Evolutionary conservation across 495 filamentous ascomycete genomes (phyloP), one percentile per base, ranked within the genome.

Genomic region (Hypoxylon lienhwacheense): DNA sequence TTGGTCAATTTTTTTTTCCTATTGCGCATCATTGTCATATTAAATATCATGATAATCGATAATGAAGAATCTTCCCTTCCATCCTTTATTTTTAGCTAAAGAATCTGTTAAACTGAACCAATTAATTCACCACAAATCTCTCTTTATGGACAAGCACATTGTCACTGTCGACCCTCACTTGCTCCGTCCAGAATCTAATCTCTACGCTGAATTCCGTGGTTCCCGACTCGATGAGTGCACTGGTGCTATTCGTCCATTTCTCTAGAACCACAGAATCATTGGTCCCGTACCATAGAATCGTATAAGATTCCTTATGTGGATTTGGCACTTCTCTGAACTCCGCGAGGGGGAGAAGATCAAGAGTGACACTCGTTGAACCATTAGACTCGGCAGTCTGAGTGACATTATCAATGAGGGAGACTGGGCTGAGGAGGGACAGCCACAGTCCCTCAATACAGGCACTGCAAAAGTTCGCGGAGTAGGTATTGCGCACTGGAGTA

Each of bases 401-500:
- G 25, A 62, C 14, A 8, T 65, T 59, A 6, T 65, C 62, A 42
- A 65, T 42, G 2, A 65, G 26, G 3, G 35, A 29, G 35, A 65
- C 40, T 15, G 29, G 22, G 1, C 35, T 21, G 8, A 65, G 57
- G 12, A 65, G 58, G n/a, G 53, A 48, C 5, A 62, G 35, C 62
- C 62, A 65, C 0, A 65, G 11, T 1, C 62, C 62, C 12, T 65
- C 62, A 0, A 65, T 55, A 24, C 62, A 65, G 10, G 58, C 62
- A 12, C 34, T 24, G 41, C 62, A 65, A 31, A 62, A 65, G 41
- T 62, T 25, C 0, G 35, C 45, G 0, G 58, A 55, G 12, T 62
- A 65, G 12, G 55, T 58, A 25, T 44, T 29, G 6, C 62, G 53
- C 62, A 65, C 62, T 5, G n/a, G n/a, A n/a, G n/a, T n/a, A n/a